Base-by-base conservation (phyloP, 176 grass and related monocot genomes). In the Typha latifolia region DNA sequence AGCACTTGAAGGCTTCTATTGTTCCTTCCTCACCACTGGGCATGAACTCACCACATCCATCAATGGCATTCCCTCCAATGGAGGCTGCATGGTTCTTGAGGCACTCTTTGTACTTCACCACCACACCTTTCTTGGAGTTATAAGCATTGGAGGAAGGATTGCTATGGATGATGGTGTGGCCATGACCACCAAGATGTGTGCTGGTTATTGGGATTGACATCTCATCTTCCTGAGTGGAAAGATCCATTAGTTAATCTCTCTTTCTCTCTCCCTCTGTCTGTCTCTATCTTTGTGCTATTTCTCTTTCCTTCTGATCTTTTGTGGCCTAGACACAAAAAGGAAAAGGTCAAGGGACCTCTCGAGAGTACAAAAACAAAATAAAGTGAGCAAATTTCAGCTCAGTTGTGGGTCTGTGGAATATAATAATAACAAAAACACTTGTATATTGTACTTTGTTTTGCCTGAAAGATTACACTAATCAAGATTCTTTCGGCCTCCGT, bases 1-100 rank as follows among this genome's bases (percentile, higher is more conserved):
- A 70, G 16, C 68, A 70, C 68, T 59, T 53, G 16, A 70, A 34
- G 29, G 68, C 68, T 27, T 70, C 68, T 5, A 57, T 49, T 1
- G 68, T 70, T 3, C 68, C 68, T 19, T 70, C 68, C 51, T 53
- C 68, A 19, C 68, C 68, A 7, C 51, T 59, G 8, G 68, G 51
- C 68, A 70, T 70, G 68, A 70, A 70, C 68, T 70, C 68, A 43
- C 68, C 68, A 22, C 68, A 70, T 23, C 68, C 68, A 56, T 70
- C 68, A 37, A 50, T 53, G 29, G 68, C 68, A 20, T 32, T 70
- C 9, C 68, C 68, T 18, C 68, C 68, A 20, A 59, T 59, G 68
- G 68, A 57, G 24, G 68, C 68, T 70, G 68, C 68, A 57, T 70
- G 68, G 68, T 70, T 70, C 31, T 70, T 70, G 29, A 57, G 68